A percentile compares a stretch with the other conserved stretches of the same genome.
Evolutionary conservation across 306 rosid species (phyloP).

Genomic region (Sindora glabra): DNA sequence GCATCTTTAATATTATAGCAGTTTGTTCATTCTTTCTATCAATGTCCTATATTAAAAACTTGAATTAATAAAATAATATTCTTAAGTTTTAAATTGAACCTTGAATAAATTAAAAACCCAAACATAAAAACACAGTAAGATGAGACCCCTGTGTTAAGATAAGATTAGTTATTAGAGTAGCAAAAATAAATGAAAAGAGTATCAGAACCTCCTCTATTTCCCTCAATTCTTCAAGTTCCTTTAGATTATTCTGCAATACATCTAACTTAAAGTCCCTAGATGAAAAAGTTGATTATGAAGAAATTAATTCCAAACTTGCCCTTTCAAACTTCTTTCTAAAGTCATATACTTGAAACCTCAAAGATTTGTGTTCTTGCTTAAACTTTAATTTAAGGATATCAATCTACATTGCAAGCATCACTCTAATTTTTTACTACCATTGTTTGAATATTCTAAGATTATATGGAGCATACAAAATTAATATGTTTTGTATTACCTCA

Average conservation of each 20-base stretch:
- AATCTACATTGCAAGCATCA: slow-evolving; percentile 52
- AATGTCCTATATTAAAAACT: slow-evolving; percentile 55
- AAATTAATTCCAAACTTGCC: slow-evolving; percentile 45
- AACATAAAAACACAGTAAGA: not conserved
- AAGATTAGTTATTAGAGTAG: too few species aligned
- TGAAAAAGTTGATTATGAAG: slow-evolving; percentile 48
- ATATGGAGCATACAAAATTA: not conserved
- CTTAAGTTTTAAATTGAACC: not conserved
- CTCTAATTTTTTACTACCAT: not conserved
- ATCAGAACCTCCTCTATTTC: slow-evolving; percentile 93
- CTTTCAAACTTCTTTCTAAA: slow-evolving; percentile 61
- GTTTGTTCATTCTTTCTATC: slow-evolving; percentile 97
- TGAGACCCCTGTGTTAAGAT: too few species aligned
- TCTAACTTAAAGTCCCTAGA: slow-evolving; percentile 57
- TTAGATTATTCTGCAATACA: slow-evolving; percentile 46
- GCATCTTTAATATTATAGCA: slow-evolving; percentile 81
- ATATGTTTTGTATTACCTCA: slow-evolving; percentile 53
- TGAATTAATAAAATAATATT: slow-evolving; percentile 2
- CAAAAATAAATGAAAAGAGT: not conserved
- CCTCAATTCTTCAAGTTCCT: slow-evolving; percentile 85
- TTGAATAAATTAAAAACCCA: not conserved
- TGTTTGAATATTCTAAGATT: slow-evolving; percentile 5
- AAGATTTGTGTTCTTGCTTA: slow-evolving; percentile 54
- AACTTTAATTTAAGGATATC: slow-evolving; percentile 33
- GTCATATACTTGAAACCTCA: slow-evolving; percentile 41